phyloP scores from a whole-genome alignment of 495 filamentous ascomycete genomes.

The Xylaria palmicola region DNA sequence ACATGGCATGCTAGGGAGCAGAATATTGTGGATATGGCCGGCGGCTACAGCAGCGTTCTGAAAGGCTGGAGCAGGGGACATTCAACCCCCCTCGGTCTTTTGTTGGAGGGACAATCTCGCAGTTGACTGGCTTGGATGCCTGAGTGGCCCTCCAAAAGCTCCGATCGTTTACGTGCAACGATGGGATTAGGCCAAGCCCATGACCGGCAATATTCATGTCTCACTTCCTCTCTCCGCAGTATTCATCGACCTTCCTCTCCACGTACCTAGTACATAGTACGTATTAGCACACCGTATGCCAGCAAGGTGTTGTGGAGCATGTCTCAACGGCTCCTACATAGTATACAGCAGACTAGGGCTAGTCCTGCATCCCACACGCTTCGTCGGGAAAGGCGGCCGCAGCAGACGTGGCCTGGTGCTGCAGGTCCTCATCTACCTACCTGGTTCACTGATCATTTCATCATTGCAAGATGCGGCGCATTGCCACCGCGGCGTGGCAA shows the following conservation, averaged over 20 bases:
- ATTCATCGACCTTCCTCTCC: slow-evolving; percentile 6
- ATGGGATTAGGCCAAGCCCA: slow-evolving; percentile 27
- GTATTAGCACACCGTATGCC: slow-evolving; percentile 10
- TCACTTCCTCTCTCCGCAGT: slow-evolving; percentile 20
- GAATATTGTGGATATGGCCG: slow-evolving; percentile 19
- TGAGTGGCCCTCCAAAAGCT: slow-evolving; percentile 32
- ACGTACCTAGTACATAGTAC: too few relatives aligned
- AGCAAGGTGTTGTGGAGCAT: slow-evolving; percentile 16
- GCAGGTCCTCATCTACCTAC: slow-evolving; percentile 29
- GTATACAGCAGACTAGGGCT: slow-evolving; percentile 8
- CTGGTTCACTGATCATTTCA: slow-evolving; percentile 11
- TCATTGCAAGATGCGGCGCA: slow-evolving; percentile 15
- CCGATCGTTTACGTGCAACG: slow-evolving; percentile 38
- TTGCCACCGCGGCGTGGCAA: background rate
- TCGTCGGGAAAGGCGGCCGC: slow-evolving; percentile 38
- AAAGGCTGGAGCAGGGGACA: slow-evolving; percentile 38
- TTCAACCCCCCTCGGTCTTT: slow-evolving; percentile 34
- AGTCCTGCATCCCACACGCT: slow-evolving; percentile 30
- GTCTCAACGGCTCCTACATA: slow-evolving; percentile 15
- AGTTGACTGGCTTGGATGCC: slow-evolving; percentile 18
- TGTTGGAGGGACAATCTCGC: slow-evolving; percentile 35
- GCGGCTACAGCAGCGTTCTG: slow-evolving; percentile 47
- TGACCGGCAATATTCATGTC: slow-evolving; percentile 31
- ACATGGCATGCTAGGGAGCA: background rate
- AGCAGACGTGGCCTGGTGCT: slow-evolving; percentile 39